Conservation (phyloP, 176 grass and related monocot species). For the Oryza nivara region DNA sequence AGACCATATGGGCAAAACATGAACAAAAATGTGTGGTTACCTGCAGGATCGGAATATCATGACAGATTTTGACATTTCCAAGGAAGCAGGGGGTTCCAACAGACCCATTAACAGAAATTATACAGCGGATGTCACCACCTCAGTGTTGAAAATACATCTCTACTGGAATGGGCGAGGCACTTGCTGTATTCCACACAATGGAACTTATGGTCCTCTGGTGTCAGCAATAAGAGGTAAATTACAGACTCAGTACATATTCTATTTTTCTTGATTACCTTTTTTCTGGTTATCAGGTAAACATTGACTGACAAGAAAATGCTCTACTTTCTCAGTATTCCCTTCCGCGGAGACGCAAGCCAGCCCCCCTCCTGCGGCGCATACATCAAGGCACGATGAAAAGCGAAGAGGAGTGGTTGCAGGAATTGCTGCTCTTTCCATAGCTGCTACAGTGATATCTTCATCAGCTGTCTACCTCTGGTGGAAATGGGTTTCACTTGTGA, state of each 20-base stretch:
- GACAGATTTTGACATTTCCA: slow-evolving; percentile 46
- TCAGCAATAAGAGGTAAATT: slow-evolving; percentile 60
- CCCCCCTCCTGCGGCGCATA: neutral
- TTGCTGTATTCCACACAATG: slow-evolving; percentile 48
- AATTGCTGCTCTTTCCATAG: slow-evolving; percentile 54
- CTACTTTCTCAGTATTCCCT: slow-evolving; percentile 22
- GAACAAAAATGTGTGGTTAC: too few species aligned
- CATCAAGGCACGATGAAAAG: slow-evolving; percentile 20
- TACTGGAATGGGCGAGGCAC: slow-evolving; percentile 66
- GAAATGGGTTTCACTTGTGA: slow-evolving; percentile 53
- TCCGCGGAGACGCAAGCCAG: neutral
- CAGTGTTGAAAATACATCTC: slow-evolving; percentile 53
- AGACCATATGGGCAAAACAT: neutral
- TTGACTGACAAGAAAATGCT: slow-evolving; percentile 16
- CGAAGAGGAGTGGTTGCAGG: slow-evolving; percentile 49
- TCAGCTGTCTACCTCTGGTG: slow-evolving; percentile 63
- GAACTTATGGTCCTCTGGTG: slow-evolving; percentile 61
- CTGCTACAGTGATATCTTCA: slow-evolving; percentile 41
- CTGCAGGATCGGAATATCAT: slow-evolving; percentile 38
- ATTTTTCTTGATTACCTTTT: too few species aligned
- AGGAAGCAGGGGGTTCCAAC: slow-evolving; percentile 30
- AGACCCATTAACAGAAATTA: slow-evolving; percentile 33
- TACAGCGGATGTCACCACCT: slow-evolving; percentile 11
- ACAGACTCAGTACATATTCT: too few species aligned
- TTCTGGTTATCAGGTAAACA: neutral